Conservation (phyloP, 345 rosid species). For the Abelmoschus esculentus region DNA sequence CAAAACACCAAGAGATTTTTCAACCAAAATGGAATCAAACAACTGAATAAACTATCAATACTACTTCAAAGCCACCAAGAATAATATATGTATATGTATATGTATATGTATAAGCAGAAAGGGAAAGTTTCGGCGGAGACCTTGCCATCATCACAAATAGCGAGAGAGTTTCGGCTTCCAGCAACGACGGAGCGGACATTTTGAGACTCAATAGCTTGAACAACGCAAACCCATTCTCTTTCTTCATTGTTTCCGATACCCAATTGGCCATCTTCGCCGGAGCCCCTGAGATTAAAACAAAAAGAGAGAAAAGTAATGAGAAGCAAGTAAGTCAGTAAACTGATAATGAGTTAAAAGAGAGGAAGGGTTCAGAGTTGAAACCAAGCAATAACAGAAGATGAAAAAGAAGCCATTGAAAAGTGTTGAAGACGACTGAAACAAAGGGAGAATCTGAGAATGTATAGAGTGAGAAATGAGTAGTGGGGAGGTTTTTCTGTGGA, state of each 20-base stretch:
- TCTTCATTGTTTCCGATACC: conserved; percentile 82
- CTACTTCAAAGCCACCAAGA: too few relatives aligned
- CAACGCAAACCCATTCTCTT: conserved; percentile 65
- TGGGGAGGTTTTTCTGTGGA: background rate
- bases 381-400: conserved; percentile 47
- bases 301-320: background rate
- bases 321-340: background rate
- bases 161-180: conserved; percentile 96
- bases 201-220: conserved; percentile 59
- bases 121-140: conserved; percentile 23
- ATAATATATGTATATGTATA: background rate
- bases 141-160: conserved; percentile 95
- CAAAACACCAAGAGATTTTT: too few relatives aligned
- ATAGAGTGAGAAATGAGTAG: too few relatives aligned
- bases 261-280: conserved; percentile 96
- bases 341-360: conserved; percentile 9
- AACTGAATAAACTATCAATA: too few relatives aligned
- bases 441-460: background rate
- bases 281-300: conserved; percentile 50
- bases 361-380: conserved; percentile 11
- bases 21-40: too few relatives aligned
- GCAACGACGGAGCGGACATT: conserved; percentile 81
- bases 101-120: background rate
- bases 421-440: too few relatives aligned
- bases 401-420: conserved; percentile 13